These are phyloP conservation scores for Boletus vinaceobasis DNA, from an alignment of 768 basidiomycete species.

Conservation along the genomic window DNA sequence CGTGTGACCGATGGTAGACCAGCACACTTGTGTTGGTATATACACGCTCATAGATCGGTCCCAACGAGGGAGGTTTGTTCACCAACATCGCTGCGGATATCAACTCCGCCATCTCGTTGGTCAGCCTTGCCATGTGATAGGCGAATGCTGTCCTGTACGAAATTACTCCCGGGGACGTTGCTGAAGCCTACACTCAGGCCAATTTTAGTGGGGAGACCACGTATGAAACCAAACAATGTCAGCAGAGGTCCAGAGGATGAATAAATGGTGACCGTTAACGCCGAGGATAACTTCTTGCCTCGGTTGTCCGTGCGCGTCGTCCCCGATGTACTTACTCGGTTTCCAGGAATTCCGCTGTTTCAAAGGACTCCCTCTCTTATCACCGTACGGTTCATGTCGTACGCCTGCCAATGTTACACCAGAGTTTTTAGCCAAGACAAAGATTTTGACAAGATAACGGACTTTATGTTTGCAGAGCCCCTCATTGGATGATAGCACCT, in stretches of 20 bases:
- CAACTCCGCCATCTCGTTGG: no score
- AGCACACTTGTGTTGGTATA: not conserved
- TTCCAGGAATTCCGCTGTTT: no score
- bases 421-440: not conserved
- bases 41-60: not conserved
- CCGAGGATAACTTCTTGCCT: not conserved
- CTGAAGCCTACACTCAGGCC: not conserved
- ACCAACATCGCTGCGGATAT: no score
- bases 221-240: not conserved
- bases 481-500: conserved; percentile 22
- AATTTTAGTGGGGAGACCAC: not conserved
- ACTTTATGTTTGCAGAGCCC: not conserved
- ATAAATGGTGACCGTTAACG: not conserved
- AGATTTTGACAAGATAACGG: conserved; percentile 18
- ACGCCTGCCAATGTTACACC: conserved; percentile 10
- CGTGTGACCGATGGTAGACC: not conserved
- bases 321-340: no score
- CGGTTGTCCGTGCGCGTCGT: no score
- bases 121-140: not conserved
- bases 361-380: conserved; percentile 7
- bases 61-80: not conserved
- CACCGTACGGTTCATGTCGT: conserved; percentile 1
- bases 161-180: not conserved
- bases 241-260: not conserved
- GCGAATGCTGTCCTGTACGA: not conserved